phyloP scores from a whole-genome alignment of 2,329 filamentous ascomycete genomes.

The Trichoderma sp. region DNA sequence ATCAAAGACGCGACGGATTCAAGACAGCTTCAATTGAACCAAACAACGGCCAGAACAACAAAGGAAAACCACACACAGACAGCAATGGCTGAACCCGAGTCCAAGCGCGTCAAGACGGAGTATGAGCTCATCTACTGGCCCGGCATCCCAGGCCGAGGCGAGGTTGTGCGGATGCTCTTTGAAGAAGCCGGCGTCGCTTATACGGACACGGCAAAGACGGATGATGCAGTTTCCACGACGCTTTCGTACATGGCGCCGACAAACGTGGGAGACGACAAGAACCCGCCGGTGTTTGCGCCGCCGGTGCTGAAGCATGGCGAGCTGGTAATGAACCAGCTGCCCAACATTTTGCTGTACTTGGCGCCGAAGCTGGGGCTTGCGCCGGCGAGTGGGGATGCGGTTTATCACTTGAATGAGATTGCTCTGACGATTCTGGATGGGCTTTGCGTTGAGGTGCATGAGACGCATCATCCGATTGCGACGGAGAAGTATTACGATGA shows the following conservation, averaged over 20 bases:
- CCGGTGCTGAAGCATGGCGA: constrained; percentile 63
- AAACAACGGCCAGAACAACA: background rate
- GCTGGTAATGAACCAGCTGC: constrained; percentile 64
- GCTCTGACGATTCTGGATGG: constrained; percentile 68
- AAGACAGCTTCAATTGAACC: background rate
- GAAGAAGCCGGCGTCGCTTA: constrained; percentile 66
- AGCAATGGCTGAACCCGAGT: constrained; percentile 6
- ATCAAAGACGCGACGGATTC: background rate
- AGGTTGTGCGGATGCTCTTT: constrained; percentile 68
- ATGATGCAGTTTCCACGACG: constrained; percentile 49
- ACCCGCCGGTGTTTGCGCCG: constrained; percentile 64
- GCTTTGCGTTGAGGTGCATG: constrained; percentile 67
- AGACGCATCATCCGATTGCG: constrained; percentile 71
- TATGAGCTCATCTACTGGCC: constrained; percentile 73
- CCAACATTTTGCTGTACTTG: constrained; percentile 71
- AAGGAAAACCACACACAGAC: background rate
- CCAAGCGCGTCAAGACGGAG: constrained; percentile 26
- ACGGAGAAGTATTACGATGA: constrained; percentile 65
- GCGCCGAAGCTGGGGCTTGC: constrained; percentile 57
- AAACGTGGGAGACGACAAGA: constrained; percentile 49
- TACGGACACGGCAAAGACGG: constrained; percentile 48
- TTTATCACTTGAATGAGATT: constrained; percentile 60
- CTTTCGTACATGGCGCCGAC: constrained; percentile 43
- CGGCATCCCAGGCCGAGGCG: constrained; percentile 67
- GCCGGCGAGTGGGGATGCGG: constrained; percentile 38